Evolutionary conservation across 2,329 filamentous ascomycete species (phyloP), one percentile per base, ranked within the genome.

Genomic region (Colletotrichum neosansevieriae): DNA sequence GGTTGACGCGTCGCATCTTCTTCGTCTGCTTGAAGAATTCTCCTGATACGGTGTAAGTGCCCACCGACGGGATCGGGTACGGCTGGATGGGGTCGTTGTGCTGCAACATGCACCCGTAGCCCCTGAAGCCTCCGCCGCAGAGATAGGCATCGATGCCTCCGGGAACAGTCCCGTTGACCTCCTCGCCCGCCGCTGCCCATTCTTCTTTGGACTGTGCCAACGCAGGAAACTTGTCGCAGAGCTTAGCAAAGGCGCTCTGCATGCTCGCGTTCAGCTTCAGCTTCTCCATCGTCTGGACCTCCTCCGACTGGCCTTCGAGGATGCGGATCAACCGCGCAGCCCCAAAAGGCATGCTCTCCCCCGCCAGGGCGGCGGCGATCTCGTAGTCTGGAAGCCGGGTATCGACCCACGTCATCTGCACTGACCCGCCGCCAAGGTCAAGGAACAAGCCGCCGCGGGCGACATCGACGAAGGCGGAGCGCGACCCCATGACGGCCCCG

Each of bases 31-130:
- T 81, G 74, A 97, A 97, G 3, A 86, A 82, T 3, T 81, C 75
- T 11, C 88, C 87, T 0, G 84, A 78, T 1, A 90, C 92, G 9
- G 84, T 87, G 78, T 96, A 97, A 2, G 92, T 91, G 70, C 94
- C 94, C 77, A 96, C 91, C 19, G 91, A 90, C 0, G 93, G 88
- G 29, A 97, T 92, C 0, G 94, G 94, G 76, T 97, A 98, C 0
- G 93, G 93, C 61, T 86, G 83, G 49, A 93, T 86, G 6, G 83
- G 79, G 74, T 95, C 92, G 72, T 88, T 86, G 76, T 92, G 90
- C 91, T 97, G 94, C 59, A 97, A 84, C 75, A 97, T 89, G 78
- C 93, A 97, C 6, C 94, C 94, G 84, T 97, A 97, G 15, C 94
- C 94, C 40, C 94, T 85, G 76, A 97, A 97, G 0, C 94, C 94